Evolutionary conservation across 2,329 filamentous ascomycete genomes (phyloP).

Genomic region (Colletotrichum godetiae): DNA sequence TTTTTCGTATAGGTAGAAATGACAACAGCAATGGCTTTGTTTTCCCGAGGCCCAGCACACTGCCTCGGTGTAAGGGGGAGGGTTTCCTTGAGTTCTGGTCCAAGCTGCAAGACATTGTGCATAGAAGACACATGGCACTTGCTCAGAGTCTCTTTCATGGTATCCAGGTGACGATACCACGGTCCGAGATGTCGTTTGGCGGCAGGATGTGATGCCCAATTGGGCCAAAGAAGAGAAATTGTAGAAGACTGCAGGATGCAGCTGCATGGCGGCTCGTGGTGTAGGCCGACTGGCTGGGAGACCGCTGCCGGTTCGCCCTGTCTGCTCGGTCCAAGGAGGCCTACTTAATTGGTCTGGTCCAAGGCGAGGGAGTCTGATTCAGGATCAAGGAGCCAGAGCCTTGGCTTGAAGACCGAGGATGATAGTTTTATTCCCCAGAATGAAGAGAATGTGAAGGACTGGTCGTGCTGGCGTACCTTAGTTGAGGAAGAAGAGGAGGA

Average conservation of each 20-base stretch:
- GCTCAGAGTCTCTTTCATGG: neutral
- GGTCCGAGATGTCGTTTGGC: neutral
- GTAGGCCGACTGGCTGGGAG: conserved; percentile 33
- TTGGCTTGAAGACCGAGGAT: neutral
- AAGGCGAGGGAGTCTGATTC: neutral
- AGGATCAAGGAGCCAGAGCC: neutral
- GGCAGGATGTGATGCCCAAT: conserved; percentile 13
- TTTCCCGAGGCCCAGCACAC: too few species aligned
- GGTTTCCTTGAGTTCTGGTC: neutral
- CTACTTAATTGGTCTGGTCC: too few species aligned
- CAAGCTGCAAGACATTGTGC: conserved; percentile 30
- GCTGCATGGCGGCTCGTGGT: conserved; percentile 15
- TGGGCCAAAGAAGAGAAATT: neutral
- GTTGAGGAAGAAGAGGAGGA: neutral
- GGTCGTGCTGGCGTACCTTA: too few species aligned
- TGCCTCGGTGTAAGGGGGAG: neutral
- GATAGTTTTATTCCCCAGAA: neutral
- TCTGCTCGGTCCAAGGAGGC: neutral
- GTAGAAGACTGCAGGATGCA: conserved; percentile 24
- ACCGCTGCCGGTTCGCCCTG: conserved; percentile 22
- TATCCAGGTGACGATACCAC: neutral
- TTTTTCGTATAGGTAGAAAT: neutral
- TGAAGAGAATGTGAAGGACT: neutral
- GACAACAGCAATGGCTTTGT: neutral
- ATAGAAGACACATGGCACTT: conserved; percentile 17